Conservation (phyloP, 139 green algal genomes). For the Tetradesmus lagerheimii region DNA sequence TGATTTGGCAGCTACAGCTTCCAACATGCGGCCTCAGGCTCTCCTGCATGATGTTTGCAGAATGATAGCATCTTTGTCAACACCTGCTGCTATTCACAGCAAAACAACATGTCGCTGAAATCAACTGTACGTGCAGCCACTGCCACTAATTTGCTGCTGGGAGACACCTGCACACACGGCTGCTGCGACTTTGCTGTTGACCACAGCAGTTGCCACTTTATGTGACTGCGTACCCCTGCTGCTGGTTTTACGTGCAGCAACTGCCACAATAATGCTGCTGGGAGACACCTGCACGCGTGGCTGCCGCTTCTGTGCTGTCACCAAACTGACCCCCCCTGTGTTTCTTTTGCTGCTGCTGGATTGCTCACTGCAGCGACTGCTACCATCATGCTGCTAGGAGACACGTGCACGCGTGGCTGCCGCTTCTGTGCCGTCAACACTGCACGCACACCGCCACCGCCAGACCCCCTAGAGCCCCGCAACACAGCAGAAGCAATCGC, state of each 20-base stretch:
- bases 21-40: too few relatives aligned
- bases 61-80: too few relatives aligned
- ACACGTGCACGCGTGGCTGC: constrained; percentile 94
- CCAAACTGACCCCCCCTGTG: too few relatives aligned
- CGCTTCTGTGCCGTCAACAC: constrained; percentile 60
- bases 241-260: constrained; percentile 49
- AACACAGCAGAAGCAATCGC: constrained; percentile 93
- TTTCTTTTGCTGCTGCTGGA: not conserved
- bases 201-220: too few relatives aligned
- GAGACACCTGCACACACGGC: constrained; percentile 93
- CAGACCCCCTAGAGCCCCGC: constrained; percentile 94
- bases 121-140: too few relatives aligned
- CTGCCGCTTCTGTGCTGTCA: constrained; percentile 60
- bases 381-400: constrained; percentile 90
- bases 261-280: constrained; percentile 93
- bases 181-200: constrained; percentile 69
- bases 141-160: not conserved
- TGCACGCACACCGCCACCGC: constrained; percentile 77
- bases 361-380: constrained; percentile 23
- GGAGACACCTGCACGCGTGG: constrained; percentile 89
- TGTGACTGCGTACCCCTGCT: not conserved
- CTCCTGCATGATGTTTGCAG: too few relatives aligned
- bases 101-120: too few relatives aligned
- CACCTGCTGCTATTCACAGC: too few relatives aligned
- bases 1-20: too few relatives aligned